These are phyloP conservation scores for Podila horticola DNA, from an alignment of 192 early-diverging fungal genomes.

Conservation along the genomic window DNA sequence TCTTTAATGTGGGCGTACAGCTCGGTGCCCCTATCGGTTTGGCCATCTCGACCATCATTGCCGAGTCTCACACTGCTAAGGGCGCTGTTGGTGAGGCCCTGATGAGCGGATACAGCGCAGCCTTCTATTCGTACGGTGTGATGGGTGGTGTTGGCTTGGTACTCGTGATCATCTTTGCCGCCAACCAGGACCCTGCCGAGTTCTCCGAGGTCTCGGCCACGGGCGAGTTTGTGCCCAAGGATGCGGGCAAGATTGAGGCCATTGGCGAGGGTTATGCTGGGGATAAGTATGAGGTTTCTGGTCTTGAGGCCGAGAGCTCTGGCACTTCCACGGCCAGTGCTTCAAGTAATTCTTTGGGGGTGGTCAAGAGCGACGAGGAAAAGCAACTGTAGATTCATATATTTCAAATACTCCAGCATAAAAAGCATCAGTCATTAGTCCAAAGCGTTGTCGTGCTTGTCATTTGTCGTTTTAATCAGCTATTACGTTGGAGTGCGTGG, in stretches of 20 bases:
- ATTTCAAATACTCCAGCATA: too few species aligned
- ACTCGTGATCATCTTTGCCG: constrained; percentile 9
- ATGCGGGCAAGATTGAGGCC: not conserved
- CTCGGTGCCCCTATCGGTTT: constrained; percentile 48
- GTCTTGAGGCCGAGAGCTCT: not conserved
- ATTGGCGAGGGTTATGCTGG: not conserved
- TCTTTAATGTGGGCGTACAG: constrained; percentile 51
- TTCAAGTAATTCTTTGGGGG: not conserved
- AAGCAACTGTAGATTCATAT: not conserved
- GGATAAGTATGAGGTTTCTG: not conserved
- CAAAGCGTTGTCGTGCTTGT: too few species aligned
- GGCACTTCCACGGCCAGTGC: not conserved
- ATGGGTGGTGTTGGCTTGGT: constrained; percentile 27
- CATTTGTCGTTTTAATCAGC: too few species aligned
- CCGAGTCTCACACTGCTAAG: constrained; percentile 7
- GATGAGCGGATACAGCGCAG: constrained; percentile 30
- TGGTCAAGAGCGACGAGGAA: not conserved
- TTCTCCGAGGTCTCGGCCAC: constrained; percentile 12
- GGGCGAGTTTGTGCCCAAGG: constrained; percentile 1
- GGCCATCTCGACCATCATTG: constrained; percentile 46
- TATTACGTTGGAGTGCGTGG: too few species aligned
- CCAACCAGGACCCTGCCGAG: constrained; percentile 24
- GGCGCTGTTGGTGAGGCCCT: constrained; percentile 2
- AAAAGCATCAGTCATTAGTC: too few species aligned
- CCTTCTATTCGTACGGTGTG: constrained; percentile 21